These are phyloP conservation scores for Domatiomyces catenatus DNA, from an alignment of 2,329 filamentous ascomycete genomes.

Conservation along the genomic window DNA sequence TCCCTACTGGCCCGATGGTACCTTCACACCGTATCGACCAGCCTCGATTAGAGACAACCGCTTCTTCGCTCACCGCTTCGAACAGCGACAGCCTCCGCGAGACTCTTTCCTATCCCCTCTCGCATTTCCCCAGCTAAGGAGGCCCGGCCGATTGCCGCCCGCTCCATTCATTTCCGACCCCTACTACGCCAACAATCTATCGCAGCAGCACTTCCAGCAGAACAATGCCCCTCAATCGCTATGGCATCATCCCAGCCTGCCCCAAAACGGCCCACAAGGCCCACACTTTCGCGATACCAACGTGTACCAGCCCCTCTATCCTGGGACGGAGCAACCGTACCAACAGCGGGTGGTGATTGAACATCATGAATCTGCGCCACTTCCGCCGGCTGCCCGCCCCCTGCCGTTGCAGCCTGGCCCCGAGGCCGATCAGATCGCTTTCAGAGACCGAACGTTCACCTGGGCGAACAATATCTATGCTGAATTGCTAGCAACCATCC, in stretches of 20 bases:
- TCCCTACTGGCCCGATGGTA: slow-evolving; percentile 50
- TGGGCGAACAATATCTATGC: slow-evolving; percentile 61
- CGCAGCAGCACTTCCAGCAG: background rate
- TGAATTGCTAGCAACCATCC: slow-evolving; percentile 51
- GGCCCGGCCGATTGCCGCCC: slow-evolving; percentile 7
- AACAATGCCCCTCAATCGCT: background rate
- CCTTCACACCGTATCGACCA: slow-evolving; percentile 44
- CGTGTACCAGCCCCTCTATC: background rate
- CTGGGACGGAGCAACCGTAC: background rate
- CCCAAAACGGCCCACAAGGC: background rate
- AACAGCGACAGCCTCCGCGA: background rate
- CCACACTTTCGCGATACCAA: background rate
- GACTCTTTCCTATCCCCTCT: background rate
- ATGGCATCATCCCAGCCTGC: background rate
- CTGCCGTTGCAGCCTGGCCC: slow-evolving; percentile 6
- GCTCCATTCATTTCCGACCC: slow-evolving; percentile 8
- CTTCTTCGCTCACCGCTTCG: background rate
- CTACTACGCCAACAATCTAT: background rate
- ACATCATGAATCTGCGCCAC: background rate
- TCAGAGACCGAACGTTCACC: slow-evolving; percentile 52
- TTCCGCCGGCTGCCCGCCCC: background rate
- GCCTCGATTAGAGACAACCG: slow-evolving; percentile 41
- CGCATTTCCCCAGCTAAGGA: background rate
- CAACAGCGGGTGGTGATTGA: background rate
- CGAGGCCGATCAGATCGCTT: slow-evolving; percentile 23